phyloP scores from a whole-genome alignment of 306 rosid genomes.

The Quillaja saponaria region DNA sequence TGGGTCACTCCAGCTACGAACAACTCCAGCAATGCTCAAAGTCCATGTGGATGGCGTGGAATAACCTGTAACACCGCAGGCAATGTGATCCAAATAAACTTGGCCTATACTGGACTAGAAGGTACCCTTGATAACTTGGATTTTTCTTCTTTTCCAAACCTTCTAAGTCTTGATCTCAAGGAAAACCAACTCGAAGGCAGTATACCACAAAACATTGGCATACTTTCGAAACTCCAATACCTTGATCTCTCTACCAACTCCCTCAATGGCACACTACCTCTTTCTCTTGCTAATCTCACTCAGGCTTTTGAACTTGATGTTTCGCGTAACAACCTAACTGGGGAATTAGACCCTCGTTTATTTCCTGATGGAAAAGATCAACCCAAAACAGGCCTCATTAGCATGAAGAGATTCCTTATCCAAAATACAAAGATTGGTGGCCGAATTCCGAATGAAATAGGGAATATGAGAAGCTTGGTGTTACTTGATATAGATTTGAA shows the following conservation, averaged over 20 bases:
- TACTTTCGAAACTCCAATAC: conserved; percentile 44
- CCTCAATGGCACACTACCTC: conserved; percentile 46
- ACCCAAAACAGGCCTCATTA: conserved; percentile 40
- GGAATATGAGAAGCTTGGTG: conserved; percentile 42
- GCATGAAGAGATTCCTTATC: conserved; percentile 42
- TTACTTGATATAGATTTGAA: conserved; percentile 44
- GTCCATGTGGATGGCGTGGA: conserved; percentile 57
- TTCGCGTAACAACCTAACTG: conserved; percentile 48
- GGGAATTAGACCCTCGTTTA: conserved; percentile 43
- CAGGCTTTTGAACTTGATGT: conserved; percentile 41
- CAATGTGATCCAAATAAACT: conserved; percentile 34
- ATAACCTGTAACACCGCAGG: conserved; percentile 45
- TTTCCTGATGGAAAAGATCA: conserved; percentile 41
- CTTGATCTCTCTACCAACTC: conserved; percentile 58
- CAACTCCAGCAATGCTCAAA: conserved; percentile 27
- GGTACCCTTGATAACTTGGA: conserved; percentile 55
- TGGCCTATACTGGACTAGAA: conserved; percentile 43
- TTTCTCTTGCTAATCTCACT: too few species aligned
- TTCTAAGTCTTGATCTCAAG: conserved; percentile 57
- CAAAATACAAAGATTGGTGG: conserved; percentile 49
- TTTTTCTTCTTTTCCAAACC: conserved; percentile 53
- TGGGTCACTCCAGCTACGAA: conserved; percentile 30
- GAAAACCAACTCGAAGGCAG: conserved; percentile 43
- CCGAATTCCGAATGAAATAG: conserved; percentile 51
- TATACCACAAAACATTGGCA: conserved; percentile 26